A percentile compares a stretch with the other conserved stretches of the same genome.
Evolutionary conservation across 306 rosid species (phyloP).

Genomic region (Dicorynia guianensis): DNA sequence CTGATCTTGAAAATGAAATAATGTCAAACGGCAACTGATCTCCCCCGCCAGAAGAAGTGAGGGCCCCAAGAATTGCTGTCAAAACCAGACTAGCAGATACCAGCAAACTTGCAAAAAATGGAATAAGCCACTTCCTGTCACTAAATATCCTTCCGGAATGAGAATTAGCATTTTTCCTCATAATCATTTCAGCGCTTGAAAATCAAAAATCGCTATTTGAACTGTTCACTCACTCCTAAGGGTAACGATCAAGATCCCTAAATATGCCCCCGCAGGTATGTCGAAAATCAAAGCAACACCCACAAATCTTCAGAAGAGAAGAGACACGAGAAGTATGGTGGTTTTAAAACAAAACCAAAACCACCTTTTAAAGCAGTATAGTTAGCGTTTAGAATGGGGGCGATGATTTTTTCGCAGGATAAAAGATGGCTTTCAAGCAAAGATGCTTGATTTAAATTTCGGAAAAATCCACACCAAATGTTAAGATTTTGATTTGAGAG

Average conservation of each 20-base stretch:
- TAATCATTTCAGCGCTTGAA: slow-evolving; percentile 45
- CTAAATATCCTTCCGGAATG: slow-evolving; percentile 82
- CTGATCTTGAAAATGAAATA: slow-evolving; percentile 57
- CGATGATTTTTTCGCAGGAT: slow-evolving; percentile 36
- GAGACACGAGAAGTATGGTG: slow-evolving; percentile 36
- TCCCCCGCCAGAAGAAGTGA: slow-evolving; percentile 55
- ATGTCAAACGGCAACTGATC: slow-evolving; percentile 70
- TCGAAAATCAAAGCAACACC: slow-evolving; percentile 45
- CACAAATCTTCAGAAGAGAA: slow-evolving; percentile 38
- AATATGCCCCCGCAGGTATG: slow-evolving; percentile 42
- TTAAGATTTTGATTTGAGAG: slow-evolving; percentile 49
- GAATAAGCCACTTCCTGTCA: slow-evolving; percentile 85
- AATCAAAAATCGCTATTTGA: slow-evolving; percentile 33
- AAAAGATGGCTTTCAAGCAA: slow-evolving; percentile 50
- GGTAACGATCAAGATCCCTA: slow-evolving; percentile 41
- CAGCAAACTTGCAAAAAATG: slow-evolving; percentile 82
- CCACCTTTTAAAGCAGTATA: slow-evolving; percentile 40
- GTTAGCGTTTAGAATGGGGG: slow-evolving; percentile 42
- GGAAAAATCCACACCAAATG: slow-evolving; percentile 39
- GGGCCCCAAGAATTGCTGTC: slow-evolving; percentile 65
- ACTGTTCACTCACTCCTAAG: slow-evolving; percentile 10
- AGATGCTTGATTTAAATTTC: slow-evolving; percentile 37
- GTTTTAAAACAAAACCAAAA: slow-evolving; percentile 39
- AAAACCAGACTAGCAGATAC: slow-evolving; percentile 69
- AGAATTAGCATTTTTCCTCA: slow-evolving; percentile 87